Evolutionary conservation across 2,329 filamentous ascomycete genomes (phyloP).

Genomic region (Talaromyces sp.): DNA sequence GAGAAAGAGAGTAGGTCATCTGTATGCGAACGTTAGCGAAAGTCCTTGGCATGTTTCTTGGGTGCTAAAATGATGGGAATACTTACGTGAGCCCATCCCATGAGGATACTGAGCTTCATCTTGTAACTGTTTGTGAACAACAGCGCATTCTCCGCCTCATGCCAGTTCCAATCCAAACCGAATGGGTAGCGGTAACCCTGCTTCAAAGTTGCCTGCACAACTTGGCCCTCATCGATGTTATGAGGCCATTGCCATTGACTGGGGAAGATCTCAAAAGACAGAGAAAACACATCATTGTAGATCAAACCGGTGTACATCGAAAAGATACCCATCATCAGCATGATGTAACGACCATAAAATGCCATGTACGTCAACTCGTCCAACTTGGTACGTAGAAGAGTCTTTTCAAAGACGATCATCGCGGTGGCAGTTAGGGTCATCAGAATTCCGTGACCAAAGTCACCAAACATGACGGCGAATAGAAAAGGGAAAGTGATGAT

Average conservation of each 20-base stretch:
- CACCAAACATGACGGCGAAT: conserved; percentile 99
- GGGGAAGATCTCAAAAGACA: conserved; percentile 80
- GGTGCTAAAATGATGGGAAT: not conserved
- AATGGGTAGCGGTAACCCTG: conserved; percentile 86
- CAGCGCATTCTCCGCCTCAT: conserved; percentile 89
- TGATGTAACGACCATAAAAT: conserved; percentile 98
- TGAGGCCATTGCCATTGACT: conserved; percentile 86
- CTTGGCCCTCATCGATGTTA: conserved; percentile 61
- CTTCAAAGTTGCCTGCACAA: conserved; percentile 65
- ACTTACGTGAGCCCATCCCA: conserved; percentile 80
- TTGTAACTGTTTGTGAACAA: conserved; percentile 98
- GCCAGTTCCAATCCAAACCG: conserved; percentile 94
- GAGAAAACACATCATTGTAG: conserved; percentile 97
- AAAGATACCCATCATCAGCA: conserved; percentile 95
- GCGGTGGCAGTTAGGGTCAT: conserved; percentile 79
- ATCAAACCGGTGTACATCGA: conserved; percentile 96
- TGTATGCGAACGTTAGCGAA: conserved; percentile 25
- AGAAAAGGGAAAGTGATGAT: conserved; percentile 99
- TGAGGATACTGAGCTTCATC: conserved; percentile 98
- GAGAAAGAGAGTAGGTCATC: conserved; percentile 97
- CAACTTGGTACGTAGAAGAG: conserved; percentile 76
- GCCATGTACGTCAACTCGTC: conserved; percentile 98
- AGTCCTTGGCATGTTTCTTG: not conserved
- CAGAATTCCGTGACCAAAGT: conserved; percentile 87
- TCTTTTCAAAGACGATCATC: conserved; percentile 97